Percentiles rank a stretch among this genome's conserved stretches.
phyloP scores from a whole-genome alignment of 331 rosid genomes.

The Dryas integrifolia region DNA sequence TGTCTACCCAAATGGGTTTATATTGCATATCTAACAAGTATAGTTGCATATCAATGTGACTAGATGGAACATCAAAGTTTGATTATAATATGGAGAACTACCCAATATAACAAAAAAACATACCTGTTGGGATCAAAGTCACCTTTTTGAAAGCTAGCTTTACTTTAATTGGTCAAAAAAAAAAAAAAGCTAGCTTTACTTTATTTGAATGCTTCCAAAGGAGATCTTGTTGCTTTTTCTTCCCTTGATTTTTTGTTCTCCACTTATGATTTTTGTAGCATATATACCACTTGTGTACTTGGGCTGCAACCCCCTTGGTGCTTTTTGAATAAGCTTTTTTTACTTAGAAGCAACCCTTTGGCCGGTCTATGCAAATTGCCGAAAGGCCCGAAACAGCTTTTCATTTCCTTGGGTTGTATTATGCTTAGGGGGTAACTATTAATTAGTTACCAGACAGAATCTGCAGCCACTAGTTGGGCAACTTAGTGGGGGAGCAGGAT shows the following conservation, averaged over 20 bases:
- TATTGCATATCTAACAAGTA: too few species aligned
- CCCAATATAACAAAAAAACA: too few species aligned
- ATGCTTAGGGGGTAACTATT: too few species aligned
- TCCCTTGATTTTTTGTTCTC: background rate
- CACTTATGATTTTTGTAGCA: background rate
- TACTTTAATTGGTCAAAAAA: too few species aligned
- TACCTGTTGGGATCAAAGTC: too few species aligned
- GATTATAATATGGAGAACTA: too few species aligned
- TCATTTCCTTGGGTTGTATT: background rate
- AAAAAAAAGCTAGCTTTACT: background rate
- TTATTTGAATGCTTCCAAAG: background rate
- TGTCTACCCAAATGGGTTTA: too few species aligned
- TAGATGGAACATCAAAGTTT: too few species aligned
- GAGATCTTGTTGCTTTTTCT: background rate
- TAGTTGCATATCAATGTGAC: too few species aligned
- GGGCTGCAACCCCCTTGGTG: background rate
- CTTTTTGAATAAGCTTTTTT: background rate
- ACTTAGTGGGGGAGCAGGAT: background rate
- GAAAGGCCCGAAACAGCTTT: background rate
- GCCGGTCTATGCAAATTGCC: background rate
- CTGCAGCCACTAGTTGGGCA: background rate
- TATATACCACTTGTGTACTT: too few species aligned
- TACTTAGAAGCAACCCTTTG: background rate
- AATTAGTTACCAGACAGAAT: background rate
- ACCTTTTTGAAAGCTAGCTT: too few species aligned